These are phyloP conservation scores for Podila clonocystis DNA, from an alignment of 192 early-diverging fungal genomes.

Conservation along the genomic window DNA sequence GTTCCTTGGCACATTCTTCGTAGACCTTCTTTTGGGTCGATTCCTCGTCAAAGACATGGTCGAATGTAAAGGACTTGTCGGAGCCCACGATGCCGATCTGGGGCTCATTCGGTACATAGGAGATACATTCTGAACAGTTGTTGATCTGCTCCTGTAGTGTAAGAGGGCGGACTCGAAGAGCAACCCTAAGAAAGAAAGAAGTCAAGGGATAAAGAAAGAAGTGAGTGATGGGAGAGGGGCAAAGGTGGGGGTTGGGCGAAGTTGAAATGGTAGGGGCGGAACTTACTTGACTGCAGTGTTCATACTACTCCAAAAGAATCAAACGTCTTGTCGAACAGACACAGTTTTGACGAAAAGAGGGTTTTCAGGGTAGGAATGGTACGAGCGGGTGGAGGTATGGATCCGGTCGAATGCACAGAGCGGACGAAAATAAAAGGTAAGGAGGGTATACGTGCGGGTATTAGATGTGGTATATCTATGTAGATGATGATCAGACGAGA, in stretches of 20 bases:
- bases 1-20: constrained; percentile 60
- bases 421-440: too few relatives aligned
- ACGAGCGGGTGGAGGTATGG: not conserved
- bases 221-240: not conserved
- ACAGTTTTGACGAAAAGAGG: not conserved
- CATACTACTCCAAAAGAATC: constrained; percentile 48
- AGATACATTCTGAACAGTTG: constrained; percentile 68
- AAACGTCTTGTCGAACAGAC: constrained; percentile 4
- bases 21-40: constrained; percentile 68
- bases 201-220: not conserved
- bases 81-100: constrained; percentile 70
- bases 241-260: not conserved
- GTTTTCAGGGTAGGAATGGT: not conserved
- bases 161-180: constrained; percentile 82
- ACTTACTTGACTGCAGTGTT: constrained; percentile 50
- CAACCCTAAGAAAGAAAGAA: constrained; percentile 63
- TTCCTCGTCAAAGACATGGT: constrained; percentile 72
- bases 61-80: constrained; percentile 75
- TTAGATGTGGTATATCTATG: too few relatives aligned
- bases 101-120: constrained; percentile 66
- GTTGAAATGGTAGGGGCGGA: too few relatives aligned
- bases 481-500: too few relatives aligned
- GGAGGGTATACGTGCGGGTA: too few relatives aligned
- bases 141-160: constrained; percentile 75
- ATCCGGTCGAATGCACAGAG: too few relatives aligned